These are phyloP conservation scores for Marchantia paleacea DNA, from an alignment of 225 moss, liverwort and hornwort species.

Conservation along the genomic window DNA sequence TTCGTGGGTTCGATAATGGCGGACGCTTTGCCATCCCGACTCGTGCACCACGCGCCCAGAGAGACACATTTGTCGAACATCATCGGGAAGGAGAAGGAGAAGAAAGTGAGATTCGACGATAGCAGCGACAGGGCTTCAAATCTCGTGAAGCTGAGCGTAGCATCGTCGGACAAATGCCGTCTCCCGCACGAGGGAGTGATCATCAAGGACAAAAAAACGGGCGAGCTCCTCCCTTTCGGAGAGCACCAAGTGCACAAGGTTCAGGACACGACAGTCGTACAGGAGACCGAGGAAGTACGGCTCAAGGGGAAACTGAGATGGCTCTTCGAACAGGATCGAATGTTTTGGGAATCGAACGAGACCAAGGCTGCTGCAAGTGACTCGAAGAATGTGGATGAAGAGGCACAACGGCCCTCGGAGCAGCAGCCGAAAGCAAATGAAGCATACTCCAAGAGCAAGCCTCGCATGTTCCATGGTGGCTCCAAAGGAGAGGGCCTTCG, in stretches of 20 bases:
- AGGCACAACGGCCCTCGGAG: background rate
- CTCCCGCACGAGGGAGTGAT: conserved; percentile 7
- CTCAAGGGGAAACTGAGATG: conserved; percentile 56
- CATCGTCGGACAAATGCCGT: conserved; percentile 5
- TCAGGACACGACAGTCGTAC: background rate
- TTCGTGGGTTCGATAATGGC: conserved; percentile 1
- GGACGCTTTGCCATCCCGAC: background rate
- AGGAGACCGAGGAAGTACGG: conserved; percentile 27
- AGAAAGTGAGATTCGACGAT: conserved; percentile 36
- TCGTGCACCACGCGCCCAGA: background rate
- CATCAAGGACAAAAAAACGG: conserved; percentile 25
- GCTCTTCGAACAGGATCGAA: conserved; percentile 56
- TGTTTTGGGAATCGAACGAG: conserved; percentile 53
- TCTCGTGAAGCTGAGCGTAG: background rate
- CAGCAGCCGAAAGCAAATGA: background rate
- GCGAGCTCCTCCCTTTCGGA: conserved; percentile 32
- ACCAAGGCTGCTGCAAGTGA: conserved; percentile 17
- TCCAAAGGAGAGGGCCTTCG: background rate
- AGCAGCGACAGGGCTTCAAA: background rate
- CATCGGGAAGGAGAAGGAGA: conserved; percentile 18
- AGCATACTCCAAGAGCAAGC: background rate
- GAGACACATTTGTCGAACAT: background rate
- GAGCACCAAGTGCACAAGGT: conserved; percentile 21
- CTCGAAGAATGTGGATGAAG: background rate
- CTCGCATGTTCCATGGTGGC: background rate